phyloP scores from a whole-genome alignment of 768 basidiomycete genomes.

The Scleroderma citrinum region DNA sequence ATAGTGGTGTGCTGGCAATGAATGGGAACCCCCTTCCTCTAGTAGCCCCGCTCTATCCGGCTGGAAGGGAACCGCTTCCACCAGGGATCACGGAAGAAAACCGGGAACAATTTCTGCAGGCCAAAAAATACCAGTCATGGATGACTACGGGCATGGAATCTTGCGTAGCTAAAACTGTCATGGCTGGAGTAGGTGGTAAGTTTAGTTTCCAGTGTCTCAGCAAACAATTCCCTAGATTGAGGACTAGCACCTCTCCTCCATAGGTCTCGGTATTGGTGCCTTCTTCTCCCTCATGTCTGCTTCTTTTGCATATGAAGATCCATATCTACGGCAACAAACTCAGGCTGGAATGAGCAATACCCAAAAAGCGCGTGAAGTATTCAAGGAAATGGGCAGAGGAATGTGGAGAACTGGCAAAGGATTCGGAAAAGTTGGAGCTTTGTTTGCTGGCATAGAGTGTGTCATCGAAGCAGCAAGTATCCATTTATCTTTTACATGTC shows the following conservation, averaged over 20 bases:
- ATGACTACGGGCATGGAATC: conserved; percentile 75
- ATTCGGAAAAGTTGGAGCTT: conserved; percentile 89
- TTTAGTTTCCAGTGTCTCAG: conserved; percentile 5
- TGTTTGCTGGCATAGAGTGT: conserved; percentile 95
- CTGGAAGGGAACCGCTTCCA: conserved; percentile 86
- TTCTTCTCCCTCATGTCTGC: conserved; percentile 97
- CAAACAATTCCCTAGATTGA: conserved; percentile 2
- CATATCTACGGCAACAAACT: conserved; percentile 62
- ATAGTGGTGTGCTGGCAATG: conserved; percentile 11
- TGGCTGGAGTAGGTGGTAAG: conserved; percentile 82
- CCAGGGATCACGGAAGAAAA: conserved; percentile 82
- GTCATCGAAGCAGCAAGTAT: conserved; percentile 84
- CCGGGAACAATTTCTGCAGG: conserved; percentile 54
- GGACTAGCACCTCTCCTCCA: background rate
- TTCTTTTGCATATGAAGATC: conserved; percentile 94
- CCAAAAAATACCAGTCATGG: conserved; percentile 72
- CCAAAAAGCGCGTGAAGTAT: conserved; percentile 79
- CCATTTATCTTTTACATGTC: background rate
- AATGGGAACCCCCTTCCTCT: conserved; percentile 22
- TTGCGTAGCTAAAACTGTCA: conserved; percentile 74
- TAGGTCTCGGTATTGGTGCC: conserved; percentile 88
- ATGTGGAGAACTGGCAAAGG: conserved; percentile 90
- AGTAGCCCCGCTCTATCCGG: conserved; percentile 70
- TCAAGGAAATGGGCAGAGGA: conserved; percentile 90
- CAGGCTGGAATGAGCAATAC: conserved; percentile 51